Evolutionary conservation across 2,329 filamentous ascomycete species (phyloP).

Genomic region (Sclerotinia subarctica): DNA sequence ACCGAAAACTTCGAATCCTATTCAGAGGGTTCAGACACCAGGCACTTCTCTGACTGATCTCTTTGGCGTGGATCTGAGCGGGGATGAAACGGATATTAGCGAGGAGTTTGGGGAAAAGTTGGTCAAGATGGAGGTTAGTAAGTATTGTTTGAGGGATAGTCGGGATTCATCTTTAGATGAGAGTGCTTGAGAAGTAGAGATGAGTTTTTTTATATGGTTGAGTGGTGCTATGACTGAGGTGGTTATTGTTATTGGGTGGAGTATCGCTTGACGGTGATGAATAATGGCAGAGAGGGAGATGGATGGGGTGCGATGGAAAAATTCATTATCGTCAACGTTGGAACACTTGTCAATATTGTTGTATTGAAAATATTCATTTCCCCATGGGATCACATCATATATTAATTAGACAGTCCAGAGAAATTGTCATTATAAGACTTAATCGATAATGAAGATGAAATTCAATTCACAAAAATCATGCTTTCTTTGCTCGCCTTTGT

Average conservation of each 20-base stretch:
- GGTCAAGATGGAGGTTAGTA: constrained; percentile 11
- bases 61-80: neutral
- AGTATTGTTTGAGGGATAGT: neutral
- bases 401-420: neutral
- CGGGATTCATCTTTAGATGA: neutral
- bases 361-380: neutral
- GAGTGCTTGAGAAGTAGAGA: neutral
- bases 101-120: constrained; percentile 15
- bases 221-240: neutral
- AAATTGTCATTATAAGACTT: neutral
- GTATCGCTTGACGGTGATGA: neutral
- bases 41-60: neutral
- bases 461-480: neutral
- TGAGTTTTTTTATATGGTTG: neutral
- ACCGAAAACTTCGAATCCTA: neutral
- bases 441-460: neutral
- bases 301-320: neutral
- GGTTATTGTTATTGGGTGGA: neutral
- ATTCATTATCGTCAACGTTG: neutral
- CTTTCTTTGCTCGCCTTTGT: neutral
- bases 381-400: neutral
- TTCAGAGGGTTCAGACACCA: constrained; percentile 5
- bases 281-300: too few relatives aligned
- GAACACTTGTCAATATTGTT: neutral
- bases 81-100: constrained; percentile 20